Evolutionary conservation across 2,329 filamentous ascomycete species (phyloP), one percentile per base, ranked within the genome.

Genomic region (Cyclaneusma minus): DNA sequence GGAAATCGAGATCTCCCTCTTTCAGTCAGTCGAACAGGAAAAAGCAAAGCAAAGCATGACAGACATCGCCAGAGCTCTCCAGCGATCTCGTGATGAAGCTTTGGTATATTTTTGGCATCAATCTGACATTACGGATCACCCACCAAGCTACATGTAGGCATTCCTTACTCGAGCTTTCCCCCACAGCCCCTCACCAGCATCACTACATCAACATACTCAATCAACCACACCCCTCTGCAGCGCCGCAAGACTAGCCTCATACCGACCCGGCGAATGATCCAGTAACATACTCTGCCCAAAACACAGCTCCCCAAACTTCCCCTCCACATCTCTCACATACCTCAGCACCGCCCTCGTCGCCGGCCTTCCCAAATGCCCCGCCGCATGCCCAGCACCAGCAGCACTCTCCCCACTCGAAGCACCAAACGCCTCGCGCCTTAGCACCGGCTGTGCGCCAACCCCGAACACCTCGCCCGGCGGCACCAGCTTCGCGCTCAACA

Each of bases 381-480:
- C 37, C 12, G 28, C 34, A 13, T 29, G 39, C 16, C 16, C 29
- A 14, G 28, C 33, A 17, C 16, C 32, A 20, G 13, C 20, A 7
- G 24, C 13, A 5, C 29, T 29, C 8, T 27, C 28, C 13, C 27
- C 31, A 7, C 30, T 29, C 2, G 51, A 4, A 48, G 54, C 13
- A 42, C 53, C 32, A 63, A 79, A 77, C 0, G 74, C 70, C 40
- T 79, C 69, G 8, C 76, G 55, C 36, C 77, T 62, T 33, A 83
- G 52, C 4, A 80, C 76, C 6, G 62, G 60, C 43, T 69, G 70
- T 13, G 63, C 74, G 50, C 82, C 76, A 3, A 84, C 61, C 3
- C 71, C 56, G 41, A 84, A 83, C 0, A 84, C 73, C 44, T 85
- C 78, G 1, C 79, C 79, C 0, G 79, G 79, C 2, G 79, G 79